Percentiles rank a stretch among this genome's conserved stretches.
phyloP scores from a whole-genome alignment of 2,329 filamentous ascomycete genomes.

The Beauveria australis region DNA sequence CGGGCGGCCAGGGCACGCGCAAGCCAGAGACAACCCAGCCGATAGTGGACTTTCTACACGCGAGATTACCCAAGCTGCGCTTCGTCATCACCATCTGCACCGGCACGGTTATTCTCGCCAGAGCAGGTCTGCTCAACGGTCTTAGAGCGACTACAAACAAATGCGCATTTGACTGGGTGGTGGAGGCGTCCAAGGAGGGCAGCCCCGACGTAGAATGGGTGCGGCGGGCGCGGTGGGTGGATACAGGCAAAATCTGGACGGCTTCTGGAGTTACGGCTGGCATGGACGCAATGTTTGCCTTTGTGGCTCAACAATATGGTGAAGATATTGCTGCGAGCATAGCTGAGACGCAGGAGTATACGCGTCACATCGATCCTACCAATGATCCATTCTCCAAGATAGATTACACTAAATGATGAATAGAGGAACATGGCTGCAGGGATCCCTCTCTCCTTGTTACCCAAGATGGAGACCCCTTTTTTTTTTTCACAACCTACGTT shows the following conservation, averaged over 20 bases:
- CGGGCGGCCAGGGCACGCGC: slow-evolving; percentile 54
- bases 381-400: neutral
- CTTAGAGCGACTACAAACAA: slow-evolving; percentile 52
- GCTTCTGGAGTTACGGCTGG: slow-evolving; percentile 51
- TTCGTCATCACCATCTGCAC: slow-evolving; percentile 52
- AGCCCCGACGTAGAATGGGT: slow-evolving; percentile 42
- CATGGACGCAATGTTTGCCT: slow-evolving; percentile 53
- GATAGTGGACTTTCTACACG: slow-evolving; percentile 31
- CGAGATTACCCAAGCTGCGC: slow-evolving; percentile 30
- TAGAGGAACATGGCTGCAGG: neutral
- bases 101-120: slow-evolving; percentile 41
- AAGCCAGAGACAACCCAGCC: slow-evolving; percentile 31
- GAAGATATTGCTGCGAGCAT: slow-evolving; percentile 10
- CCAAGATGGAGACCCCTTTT: too few relatives aligned
- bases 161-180: slow-evolving; percentile 32
- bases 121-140: slow-evolving; percentile 44
- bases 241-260: slow-evolving; percentile 50
- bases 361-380: neutral
- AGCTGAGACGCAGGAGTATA: neutral
- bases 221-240: slow-evolving; percentile 46
- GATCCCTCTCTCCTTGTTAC: too few relatives aligned
- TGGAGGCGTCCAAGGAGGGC: slow-evolving; percentile 18
- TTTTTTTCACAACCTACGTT: too few relatives aligned
- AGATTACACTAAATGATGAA: neutral
- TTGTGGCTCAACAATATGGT: slow-evolving; percentile 17